phyloP scores from a whole-genome alignment of 208 protist species.

The Acanthamoeba castellanii region DNA sequence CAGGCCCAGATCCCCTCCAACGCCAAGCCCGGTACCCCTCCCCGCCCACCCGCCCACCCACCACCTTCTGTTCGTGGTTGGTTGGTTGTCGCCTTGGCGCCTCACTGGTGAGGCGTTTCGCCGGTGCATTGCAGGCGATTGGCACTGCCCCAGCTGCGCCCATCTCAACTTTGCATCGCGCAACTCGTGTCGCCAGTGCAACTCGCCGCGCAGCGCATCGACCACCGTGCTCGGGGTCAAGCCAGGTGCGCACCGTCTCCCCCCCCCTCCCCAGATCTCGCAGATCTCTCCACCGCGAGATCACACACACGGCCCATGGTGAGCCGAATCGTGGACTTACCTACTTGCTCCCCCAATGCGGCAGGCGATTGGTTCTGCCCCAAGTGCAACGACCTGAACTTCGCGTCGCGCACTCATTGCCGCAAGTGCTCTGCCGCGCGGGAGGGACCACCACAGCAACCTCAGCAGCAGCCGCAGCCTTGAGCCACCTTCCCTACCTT shows the following conservation, averaged over 20 bases:
- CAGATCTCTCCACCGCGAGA: too few species aligned
- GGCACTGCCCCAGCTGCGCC: slow-evolving; percentile 67
- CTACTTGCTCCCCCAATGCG: not conserved
- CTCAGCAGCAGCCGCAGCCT: not conserved
- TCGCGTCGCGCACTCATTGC: slow-evolving; percentile 63
- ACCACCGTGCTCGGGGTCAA: slow-evolving; percentile 56
- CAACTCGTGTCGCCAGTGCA: slow-evolving; percentile 62
- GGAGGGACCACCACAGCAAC: not conserved
- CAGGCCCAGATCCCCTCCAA: slow-evolving; percentile 35
- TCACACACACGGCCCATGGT: not conserved
- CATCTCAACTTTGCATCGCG: slow-evolving; percentile 72
- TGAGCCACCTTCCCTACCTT: too few species aligned
- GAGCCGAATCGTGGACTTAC: too few species aligned
- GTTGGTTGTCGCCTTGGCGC: too few species aligned
- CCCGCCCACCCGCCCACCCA: not conserved
- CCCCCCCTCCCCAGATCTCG: not conserved
- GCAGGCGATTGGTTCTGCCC: slow-evolving; percentile 72
- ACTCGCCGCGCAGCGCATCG: slow-evolving; percentile 16
- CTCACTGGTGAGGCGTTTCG: not conserved
- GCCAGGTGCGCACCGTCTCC: not conserved
- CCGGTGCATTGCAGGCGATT: slow-evolving; percentile 29
- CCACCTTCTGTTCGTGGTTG: too few species aligned
- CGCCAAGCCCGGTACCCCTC: slow-evolving; percentile 28
- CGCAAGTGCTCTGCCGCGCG: slow-evolving; percentile 43
- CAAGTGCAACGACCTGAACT: slow-evolving; percentile 66